Evolutionary conservation across 495 filamentous ascomycete genomes (phyloP), one percentile per base, ranked within the genome.

Genomic region (Annulohypoxylon stygium): DNA sequence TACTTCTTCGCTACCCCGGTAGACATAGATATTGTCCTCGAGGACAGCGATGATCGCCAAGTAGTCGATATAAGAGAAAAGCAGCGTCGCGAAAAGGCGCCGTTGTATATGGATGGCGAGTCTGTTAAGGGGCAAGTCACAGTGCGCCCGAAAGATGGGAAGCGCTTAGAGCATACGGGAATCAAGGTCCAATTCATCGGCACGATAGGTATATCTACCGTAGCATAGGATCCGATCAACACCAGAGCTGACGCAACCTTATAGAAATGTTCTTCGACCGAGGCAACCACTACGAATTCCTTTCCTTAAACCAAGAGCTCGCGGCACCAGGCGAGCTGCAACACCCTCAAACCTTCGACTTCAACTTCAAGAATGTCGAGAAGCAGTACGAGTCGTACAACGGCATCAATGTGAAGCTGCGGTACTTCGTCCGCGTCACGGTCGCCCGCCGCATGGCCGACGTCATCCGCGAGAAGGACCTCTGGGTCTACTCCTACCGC

Each of bases 141-240:
- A 6, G 90, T 99, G 75, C 86, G 96, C 76, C 96, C 97, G 9
- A 99, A 99, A 84, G 96, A 99, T 89, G 97, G 97, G 69, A 98
- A 97, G 85, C 88, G 97, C 75, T 83, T 99, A 78, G 96, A 99
- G 80, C 96, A 99, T 80, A 98, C 95, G 8, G 96, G 96, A 69
- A 98, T 99, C 86, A 99, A 99, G 84, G 95, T 99, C 76, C 97
- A 99, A 81, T 99, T 99, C 84, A 97, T 99, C 74, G 96, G 96
- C 75, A 97, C 95, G 61, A 99, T 99, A 86, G 95, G 94, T 96
- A 77, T 4, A 25, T 62, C 39, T 43, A 43, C 12, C 39, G 12
- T 43, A 4, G 12, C 39, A 43, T 43, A 14, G 12, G 4, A 43
- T 11, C 12, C 2, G 2, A n/a, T 26, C 20, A 10, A 25, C 14